These are phyloP conservation scores for Rhizopogon vinicolor DNA, from an alignment of 768 basidiomycete species.

Conservation along the genomic window DNA sequence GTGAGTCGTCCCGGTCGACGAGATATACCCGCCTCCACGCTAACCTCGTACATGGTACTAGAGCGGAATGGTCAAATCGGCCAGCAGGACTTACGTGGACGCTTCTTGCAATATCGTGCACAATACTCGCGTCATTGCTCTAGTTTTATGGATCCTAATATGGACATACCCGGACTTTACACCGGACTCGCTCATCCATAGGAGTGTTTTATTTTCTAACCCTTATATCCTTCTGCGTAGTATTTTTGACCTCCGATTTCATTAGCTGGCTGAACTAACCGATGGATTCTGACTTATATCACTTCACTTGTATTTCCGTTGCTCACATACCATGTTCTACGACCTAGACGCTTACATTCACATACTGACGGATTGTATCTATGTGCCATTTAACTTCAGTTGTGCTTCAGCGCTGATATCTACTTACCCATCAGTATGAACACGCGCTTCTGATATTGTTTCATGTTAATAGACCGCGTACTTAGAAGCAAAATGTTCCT, in stretches of 20 bases:
- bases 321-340: neutral
- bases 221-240: neutral
- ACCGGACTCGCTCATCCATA: neutral
- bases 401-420: neutral
- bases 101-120: conserved; percentile 10
- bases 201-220: neutral
- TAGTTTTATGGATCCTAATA: conserved; percentile 2
- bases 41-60: neutral
- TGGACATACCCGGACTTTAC: neutral
- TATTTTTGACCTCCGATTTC: neutral
- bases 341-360: neutral
- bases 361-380: neutral
- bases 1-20: conserved; percentile 12
- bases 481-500: no score
- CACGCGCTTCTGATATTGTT: neutral
- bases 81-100: conserved; percentile 9
- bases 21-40: neutral
- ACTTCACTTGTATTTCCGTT: neutral
- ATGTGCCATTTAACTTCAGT: neutral
- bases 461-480: neutral
- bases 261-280: neutral
- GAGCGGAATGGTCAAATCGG: conserved; percentile 11
- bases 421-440: no score
- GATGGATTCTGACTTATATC: neutral
- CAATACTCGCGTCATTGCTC: conserved; percentile 6